These are phyloP conservation scores for Tetrahymena borealis DNA, from an alignment of 73 alveolate species.

Conservation along the genomic window DNA sequence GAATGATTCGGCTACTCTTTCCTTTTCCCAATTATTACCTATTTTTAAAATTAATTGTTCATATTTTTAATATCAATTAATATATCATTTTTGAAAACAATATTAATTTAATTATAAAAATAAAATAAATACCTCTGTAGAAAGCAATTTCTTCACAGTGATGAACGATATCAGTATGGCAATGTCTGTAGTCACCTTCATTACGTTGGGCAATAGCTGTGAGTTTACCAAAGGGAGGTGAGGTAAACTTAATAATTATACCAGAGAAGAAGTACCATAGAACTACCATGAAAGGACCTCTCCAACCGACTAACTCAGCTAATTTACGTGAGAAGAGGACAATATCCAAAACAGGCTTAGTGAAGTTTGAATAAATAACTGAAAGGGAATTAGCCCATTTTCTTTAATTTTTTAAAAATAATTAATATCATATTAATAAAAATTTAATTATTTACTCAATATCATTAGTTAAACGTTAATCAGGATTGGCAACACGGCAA, in stretches of 20 bases:
- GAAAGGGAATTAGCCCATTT: constrained; percentile 76
- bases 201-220: constrained; percentile 70
- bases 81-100: background rate
- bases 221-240: constrained; percentile 86
- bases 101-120: background rate
- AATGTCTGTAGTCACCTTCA: constrained; percentile 83
- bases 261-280: constrained; percentile 86
- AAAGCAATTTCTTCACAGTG: constrained; percentile 92
- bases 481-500: constrained; percentile 74
- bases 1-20: constrained; percentile 54
- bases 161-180: constrained; percentile 62
- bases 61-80: background rate
- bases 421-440: background rate
- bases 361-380: constrained; percentile 63
- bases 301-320: constrained; percentile 76
- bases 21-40: constrained; percentile 69
- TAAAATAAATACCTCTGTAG: constrained; percentile 56
- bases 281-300: constrained; percentile 75
- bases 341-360: constrained; percentile 83
- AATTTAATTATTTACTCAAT: constrained; percentile 38
- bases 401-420: background rate
- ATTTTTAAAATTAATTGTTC: background rate
- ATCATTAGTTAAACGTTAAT: constrained; percentile 77
- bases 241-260: constrained; percentile 51
- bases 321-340: constrained; percentile 73